Conservation (phyloP, 2,329 filamentous ascomycete genomes). For the Pyricularia sp. region DNA sequence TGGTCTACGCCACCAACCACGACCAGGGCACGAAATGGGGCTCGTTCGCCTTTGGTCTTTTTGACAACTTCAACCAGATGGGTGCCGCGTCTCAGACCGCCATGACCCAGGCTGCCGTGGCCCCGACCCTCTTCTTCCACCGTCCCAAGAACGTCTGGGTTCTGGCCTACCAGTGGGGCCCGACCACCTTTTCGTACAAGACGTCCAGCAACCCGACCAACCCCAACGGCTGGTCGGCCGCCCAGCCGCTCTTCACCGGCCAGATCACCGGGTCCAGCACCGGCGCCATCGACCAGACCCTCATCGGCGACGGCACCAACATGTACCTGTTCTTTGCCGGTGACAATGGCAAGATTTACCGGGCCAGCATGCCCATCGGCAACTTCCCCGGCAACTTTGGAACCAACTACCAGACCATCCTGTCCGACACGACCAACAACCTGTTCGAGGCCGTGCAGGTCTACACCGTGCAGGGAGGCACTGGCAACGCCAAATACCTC, state of each 20-base stretch:
- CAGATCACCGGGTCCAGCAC: slow-evolving; percentile 39
- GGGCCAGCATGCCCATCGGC: slow-evolving; percentile 50
- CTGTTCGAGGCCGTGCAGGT: slow-evolving; percentile 60
- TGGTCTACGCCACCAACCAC: slow-evolving; percentile 49
- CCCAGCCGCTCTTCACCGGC: slow-evolving; percentile 47
- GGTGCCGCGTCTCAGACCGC: slow-evolving; percentile 39
- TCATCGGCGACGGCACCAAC: slow-evolving; percentile 50
- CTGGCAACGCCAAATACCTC: slow-evolving; percentile 41
- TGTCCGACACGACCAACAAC: slow-evolving; percentile 44
- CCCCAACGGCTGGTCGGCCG: slow-evolving; percentile 44
- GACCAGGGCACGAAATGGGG: slow-evolving; percentile 35
- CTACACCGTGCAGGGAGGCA: slow-evolving; percentile 42
- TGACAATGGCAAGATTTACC: slow-evolving; percentile 59
- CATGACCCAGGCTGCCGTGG: slow-evolving; percentile 38
- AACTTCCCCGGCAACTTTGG: slow-evolving; percentile 56
- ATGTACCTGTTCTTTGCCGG: slow-evolving; percentile 60
- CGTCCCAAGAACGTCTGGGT: slow-evolving; percentile 51
- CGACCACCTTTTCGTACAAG: slow-evolving; percentile 48
- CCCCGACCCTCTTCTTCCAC: slow-evolving; percentile 56
- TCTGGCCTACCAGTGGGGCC: slow-evolving; percentile 57
- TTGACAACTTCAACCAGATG: slow-evolving; percentile 45
- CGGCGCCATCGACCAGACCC: slow-evolving; percentile 51
- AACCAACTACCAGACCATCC: slow-evolving; percentile 32
- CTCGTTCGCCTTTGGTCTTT: slow-evolving; percentile 48
- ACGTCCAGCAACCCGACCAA: slow-evolving; percentile 50